phyloP scores from a whole-genome alignment of 2,329 filamentous ascomycete species.

The Stemphylium vesicarium region DNA sequence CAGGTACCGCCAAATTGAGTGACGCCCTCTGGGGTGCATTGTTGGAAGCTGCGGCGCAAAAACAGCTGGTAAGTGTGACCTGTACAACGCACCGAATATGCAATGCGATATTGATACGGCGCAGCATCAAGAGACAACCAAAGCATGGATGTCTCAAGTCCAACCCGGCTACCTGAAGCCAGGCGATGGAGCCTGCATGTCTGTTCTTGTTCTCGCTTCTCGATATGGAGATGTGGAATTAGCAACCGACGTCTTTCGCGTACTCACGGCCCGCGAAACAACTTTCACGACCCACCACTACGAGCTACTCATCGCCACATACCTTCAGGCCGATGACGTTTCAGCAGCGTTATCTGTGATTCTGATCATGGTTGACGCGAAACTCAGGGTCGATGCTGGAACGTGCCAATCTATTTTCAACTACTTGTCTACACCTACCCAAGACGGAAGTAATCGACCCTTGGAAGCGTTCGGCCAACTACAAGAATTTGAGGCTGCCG shows the following conservation, averaged over 20 bases:
- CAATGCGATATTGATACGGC: slow-evolving; percentile 13
- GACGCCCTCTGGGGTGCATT: slow-evolving; percentile 70
- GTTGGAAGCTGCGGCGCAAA: slow-evolving; percentile 74
- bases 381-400: slow-evolving; percentile 61
- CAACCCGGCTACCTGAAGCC: slow-evolving; percentile 65
- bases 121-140: slow-evolving; percentile 67
- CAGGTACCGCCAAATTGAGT: slow-evolving; percentile 51
- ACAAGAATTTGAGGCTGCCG: slow-evolving; percentile 58
- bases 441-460: slow-evolving; percentile 49
- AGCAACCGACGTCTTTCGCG: slow-evolving; percentile 72
- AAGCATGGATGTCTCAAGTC: slow-evolving; percentile 75
- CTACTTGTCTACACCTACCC: slow-evolving; percentile 59
- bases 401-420: slow-evolving; percentile 69
- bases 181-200: slow-evolving; percentile 68
- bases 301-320: slow-evolving; percentile 76
- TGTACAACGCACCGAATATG: not conserved
- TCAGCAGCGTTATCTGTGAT: slow-evolving; percentile 71
- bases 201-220: slow-evolving; percentile 75
- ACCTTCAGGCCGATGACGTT: slow-evolving; percentile 67
- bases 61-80: slow-evolving; percentile 57
- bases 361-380: slow-evolving; percentile 73
- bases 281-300: slow-evolving; percentile 73
- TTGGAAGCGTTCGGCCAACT: slow-evolving; percentile 64
- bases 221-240: slow-evolving; percentile 70
- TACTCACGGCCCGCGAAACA: slow-evolving; percentile 65